phyloP scores from a whole-genome alignment of 1,284 basidiomycete species.

The Ganoderma boninense region DNA sequence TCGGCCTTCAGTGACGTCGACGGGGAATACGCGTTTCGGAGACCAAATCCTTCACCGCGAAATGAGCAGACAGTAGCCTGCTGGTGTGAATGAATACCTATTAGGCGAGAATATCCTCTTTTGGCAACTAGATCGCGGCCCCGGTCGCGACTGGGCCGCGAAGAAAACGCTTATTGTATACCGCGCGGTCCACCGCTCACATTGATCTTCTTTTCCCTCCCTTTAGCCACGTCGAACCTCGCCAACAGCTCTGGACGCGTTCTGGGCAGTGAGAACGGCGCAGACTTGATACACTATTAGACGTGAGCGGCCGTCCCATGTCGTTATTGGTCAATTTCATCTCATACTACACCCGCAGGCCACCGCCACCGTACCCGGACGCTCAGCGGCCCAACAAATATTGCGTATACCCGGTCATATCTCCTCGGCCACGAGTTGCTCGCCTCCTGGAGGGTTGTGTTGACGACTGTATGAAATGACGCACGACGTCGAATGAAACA shows the following conservation, averaged over 20 bases:
- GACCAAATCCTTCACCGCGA: not conserved
- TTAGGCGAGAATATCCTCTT: not conserved
- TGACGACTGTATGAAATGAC: not conserved
- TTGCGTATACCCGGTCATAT: not conserved
- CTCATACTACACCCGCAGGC: not conserved
- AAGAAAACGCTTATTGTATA: not conserved
- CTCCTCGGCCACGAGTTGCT: conserved; percentile 1
- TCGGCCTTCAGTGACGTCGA: not conserved
- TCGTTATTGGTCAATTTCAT: not conserved
- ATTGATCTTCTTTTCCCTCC: conserved; percentile 3
- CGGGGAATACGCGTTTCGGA: not conserved
- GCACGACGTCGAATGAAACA: not conserved
- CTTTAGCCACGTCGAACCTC: not conserved
- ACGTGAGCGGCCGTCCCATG: not conserved
- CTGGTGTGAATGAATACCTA: not conserved
- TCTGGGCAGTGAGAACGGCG: not conserved
- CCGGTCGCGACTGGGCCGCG: conserved; percentile 2
- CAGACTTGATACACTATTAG: conserved; percentile 1
- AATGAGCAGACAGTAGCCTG: not conserved
- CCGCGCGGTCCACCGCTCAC: not conserved
- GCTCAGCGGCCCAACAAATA: conserved; percentile 1
- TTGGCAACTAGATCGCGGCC: not conserved
- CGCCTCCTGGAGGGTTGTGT: not conserved
- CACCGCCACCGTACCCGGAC: conserved; percentile 5
- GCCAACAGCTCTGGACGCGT: conserved; percentile 1